Evolutionary conservation across 306 rosid species (phyloP).

Genomic region (Styphnolobium japonicum): DNA sequence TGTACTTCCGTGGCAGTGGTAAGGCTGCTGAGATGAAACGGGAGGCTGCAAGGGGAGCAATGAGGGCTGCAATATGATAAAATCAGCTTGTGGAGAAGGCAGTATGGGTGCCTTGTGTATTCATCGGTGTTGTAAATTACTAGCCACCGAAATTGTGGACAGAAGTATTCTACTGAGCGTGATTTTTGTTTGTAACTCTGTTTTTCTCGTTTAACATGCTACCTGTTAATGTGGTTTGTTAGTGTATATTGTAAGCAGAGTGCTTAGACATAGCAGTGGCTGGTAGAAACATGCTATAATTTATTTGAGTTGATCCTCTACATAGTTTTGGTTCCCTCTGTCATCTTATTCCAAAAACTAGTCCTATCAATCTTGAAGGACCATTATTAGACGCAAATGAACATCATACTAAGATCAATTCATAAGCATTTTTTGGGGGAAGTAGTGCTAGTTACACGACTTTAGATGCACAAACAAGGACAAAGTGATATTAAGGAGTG

Average conservation of each 20-base stretch:
- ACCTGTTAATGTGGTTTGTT: constrained; percentile 29
- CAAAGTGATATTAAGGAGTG: not conserved
- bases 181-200: constrained; percentile 16
- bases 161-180: not conserved
- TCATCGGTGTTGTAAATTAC: constrained; percentile 57
- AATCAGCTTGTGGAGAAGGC: constrained; percentile 9
- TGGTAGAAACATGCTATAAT: constrained; percentile 19
- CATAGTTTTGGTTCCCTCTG: not conserved
- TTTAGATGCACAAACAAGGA: not conserved
- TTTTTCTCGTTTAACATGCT: constrained; percentile 14
- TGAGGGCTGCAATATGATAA: constrained; percentile 71
- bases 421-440: not conserved
- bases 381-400: not conserved
- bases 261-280: constrained; percentile 23
- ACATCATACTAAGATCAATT: not conserved
- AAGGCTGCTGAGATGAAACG: constrained; percentile 79
- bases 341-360: not conserved
- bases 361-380: not conserved
- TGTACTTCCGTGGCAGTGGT: constrained; percentile 98
- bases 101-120: constrained; percentile 4
- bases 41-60: constrained; percentile 72
- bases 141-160: constrained; percentile 26
- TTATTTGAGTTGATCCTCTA: constrained; percentile 2
- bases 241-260: constrained; percentile 22
- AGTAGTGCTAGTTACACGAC: too few species aligned